These are phyloP conservation scores for Pseudogymnoascus sp. DNA, from an alignment of 2,329 filamentous ascomycete genomes.

Conservation along the genomic window DNA sequence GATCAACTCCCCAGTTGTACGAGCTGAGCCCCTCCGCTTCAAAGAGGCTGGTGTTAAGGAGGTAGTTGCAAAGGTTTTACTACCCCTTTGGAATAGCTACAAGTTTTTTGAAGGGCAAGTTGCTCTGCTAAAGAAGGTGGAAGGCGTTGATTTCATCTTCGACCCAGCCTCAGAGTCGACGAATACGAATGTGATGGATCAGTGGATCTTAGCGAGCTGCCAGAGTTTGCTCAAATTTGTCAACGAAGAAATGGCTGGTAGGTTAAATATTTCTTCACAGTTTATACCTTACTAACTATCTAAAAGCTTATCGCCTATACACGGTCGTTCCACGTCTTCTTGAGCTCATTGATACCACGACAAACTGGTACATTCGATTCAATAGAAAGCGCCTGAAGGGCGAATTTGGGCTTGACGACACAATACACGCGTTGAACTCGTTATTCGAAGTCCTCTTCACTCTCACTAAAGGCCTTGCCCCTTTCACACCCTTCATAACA, in stretches of 20 bases:
- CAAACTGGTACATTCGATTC: constrained; percentile 98
- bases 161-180: constrained; percentile 65
- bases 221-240: constrained; percentile 88
- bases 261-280: constrained; percentile 27
- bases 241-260: constrained; percentile 80
- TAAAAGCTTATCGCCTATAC: constrained; percentile 64
- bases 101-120: constrained; percentile 94
- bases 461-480: constrained; percentile 76
- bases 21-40: constrained; percentile 83
- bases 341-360: constrained; percentile 81
- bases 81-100: constrained; percentile 93
- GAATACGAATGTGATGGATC: constrained; percentile 89
- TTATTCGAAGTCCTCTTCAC: constrained; percentile 91
- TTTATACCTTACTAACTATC: constrained; percentile 10
- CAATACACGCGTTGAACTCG: constrained; percentile 82
- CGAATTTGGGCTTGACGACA: constrained; percentile 77
- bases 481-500: constrained; percentile 91
- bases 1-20: constrained; percentile 92
- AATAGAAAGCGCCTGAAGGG: constrained; percentile 88
- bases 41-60: constrained; percentile 91
- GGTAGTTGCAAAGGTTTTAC: constrained; percentile 81
- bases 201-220: constrained; percentile 88
- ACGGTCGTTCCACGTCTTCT: constrained; percentile 84
- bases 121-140: constrained; percentile 75
- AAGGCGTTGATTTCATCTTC: constrained; percentile 68